A percentile compares a stretch with the other conserved stretches of the same genome.
These are phyloP conservation scores for Sicyos baderoa DNA, from an alignment of 306 rosid species.

Conservation along the genomic window DNA sequence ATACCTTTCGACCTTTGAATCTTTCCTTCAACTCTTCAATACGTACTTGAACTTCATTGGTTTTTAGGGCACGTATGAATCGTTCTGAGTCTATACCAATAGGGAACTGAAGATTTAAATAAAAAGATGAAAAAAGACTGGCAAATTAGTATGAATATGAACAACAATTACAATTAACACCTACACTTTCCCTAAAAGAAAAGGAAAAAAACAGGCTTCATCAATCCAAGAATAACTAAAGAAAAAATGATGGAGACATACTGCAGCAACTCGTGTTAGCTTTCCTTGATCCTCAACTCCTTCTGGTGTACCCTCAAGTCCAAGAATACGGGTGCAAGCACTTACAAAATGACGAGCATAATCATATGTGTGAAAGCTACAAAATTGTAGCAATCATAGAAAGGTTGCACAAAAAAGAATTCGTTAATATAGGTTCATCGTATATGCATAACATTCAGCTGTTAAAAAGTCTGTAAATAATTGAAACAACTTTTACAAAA, in stretches of 20 bases:
- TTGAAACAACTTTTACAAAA: neutral
- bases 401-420: neutral
- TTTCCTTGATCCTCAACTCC: conserved; percentile 88
- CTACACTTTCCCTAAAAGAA: neutral
- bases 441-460: neutral
- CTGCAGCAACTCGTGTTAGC: conserved; percentile 89
- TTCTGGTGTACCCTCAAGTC: conserved; percentile 85
- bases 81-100: conserved; percentile 82
- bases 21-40: conserved; percentile 64
- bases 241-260: conserved; percentile 27
- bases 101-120: conserved; percentile 57
- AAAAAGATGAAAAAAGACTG: neutral
- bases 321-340: conserved; percentile 83
- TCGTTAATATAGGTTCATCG: neutral
- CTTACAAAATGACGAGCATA: conserved; percentile 89
- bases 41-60: conserved; percentile 39
- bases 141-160: conserved; percentile 2
- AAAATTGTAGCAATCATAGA: conserved; percentile 12
- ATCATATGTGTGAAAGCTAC: conserved; percentile 84
- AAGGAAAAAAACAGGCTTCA: neutral
- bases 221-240: conserved; percentile 2
- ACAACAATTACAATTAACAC: neutral
- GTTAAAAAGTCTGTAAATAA: neutral
- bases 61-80: conserved; percentile 63
- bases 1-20: conserved; percentile 76